These are phyloP conservation scores for Yamagishiella unicocca DNA, from an alignment of 139 green algal genomes.

Conservation along the genomic window DNA sequence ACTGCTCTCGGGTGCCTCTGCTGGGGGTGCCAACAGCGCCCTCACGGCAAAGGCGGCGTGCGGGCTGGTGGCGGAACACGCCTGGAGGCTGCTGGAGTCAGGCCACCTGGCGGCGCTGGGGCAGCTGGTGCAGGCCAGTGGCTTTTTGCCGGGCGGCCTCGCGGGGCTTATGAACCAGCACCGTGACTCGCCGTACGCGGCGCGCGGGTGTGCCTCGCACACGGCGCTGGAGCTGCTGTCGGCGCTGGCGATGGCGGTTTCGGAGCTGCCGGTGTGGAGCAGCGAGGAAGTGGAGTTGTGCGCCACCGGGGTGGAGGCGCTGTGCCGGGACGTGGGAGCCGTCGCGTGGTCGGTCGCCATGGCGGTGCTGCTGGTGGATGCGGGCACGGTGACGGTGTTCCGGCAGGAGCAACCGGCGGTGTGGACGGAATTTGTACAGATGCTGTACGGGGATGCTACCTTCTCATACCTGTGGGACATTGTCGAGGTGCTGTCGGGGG, in stretches of 20 bases:
- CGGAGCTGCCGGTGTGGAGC: slow-evolving; percentile 64
- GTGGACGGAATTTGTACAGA: slow-evolving; percentile 43
- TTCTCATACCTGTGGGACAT: slow-evolving; percentile 42
- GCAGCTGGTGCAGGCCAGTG: slow-evolving; percentile 42
- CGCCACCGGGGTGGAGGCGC: slow-evolving; percentile 57
- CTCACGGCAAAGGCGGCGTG: slow-evolving; percentile 50
- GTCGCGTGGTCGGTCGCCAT: slow-evolving; percentile 64
- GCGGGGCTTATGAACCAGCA: slow-evolving; percentile 51
- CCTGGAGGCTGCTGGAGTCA: slow-evolving; percentile 67
- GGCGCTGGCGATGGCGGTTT: slow-evolving; percentile 49
- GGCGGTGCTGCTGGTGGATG: slow-evolving; percentile 73
- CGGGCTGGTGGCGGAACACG: slow-evolving; percentile 63
- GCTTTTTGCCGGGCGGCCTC: slow-evolving; percentile 55
- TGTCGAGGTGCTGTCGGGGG: slow-evolving; percentile 15
- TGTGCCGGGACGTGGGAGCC: slow-evolving; percentile 54
- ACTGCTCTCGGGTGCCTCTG: not conserved
- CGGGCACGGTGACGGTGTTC: slow-evolving; percentile 49
- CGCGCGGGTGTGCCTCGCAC: slow-evolving; percentile 51
- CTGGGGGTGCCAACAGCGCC: not conserved
- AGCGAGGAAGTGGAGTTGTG: slow-evolving; percentile 50
- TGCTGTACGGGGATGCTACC: slow-evolving; percentile 7
- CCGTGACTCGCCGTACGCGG: slow-evolving; percentile 51
- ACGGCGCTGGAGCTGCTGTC: slow-evolving; percentile 48
- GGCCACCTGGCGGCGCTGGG: slow-evolving; percentile 54
- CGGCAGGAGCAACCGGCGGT: slow-evolving; percentile 34